phyloP scores from a whole-genome alignment of 2,329 filamentous ascomycete genomes.

The Tolypocladium sp. region DNA sequence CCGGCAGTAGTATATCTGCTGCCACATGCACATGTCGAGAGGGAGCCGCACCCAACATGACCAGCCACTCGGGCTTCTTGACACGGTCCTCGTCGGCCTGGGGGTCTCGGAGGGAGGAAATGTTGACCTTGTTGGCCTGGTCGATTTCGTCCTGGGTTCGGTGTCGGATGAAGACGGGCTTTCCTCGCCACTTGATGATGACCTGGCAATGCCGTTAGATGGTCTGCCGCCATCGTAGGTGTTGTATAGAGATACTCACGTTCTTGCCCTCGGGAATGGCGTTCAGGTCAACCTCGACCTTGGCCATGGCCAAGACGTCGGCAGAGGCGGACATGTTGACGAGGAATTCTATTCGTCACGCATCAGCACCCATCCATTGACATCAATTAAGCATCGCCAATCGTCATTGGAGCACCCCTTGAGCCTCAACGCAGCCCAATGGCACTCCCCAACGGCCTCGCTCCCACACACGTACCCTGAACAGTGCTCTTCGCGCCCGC shows the following conservation, averaged over 20 bases:
- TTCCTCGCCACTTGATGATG: slow-evolving; percentile 99
- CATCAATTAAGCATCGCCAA: not conserved
- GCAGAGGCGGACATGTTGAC: slow-evolving; percentile 99
- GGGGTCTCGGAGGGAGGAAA: slow-evolving; percentile 79
- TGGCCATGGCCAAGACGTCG: slow-evolving; percentile 97
- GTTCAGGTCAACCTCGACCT: slow-evolving; percentile 93
- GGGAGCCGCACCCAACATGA: slow-evolving; percentile 76
- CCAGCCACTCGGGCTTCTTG: slow-evolving; percentile 96
- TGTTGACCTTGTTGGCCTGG: slow-evolving; percentile 82
- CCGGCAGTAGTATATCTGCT: not conserved
- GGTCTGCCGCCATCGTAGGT: slow-evolving; percentile 1
- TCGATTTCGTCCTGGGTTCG: slow-evolving; percentile 88
- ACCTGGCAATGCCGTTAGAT: slow-evolving; percentile 43
- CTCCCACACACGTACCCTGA: slow-evolving; percentile 61
- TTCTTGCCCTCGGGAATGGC: slow-evolving; percentile 99
- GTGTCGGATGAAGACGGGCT: slow-evolving; percentile 99
- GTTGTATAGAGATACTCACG: slow-evolving; percentile 45
- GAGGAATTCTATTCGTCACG: slow-evolving; percentile 69
- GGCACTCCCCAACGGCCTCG: slow-evolving; percentile 8
- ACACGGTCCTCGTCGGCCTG: slow-evolving; percentile 87
- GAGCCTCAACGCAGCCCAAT: slow-evolving; percentile 11
- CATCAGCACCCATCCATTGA: slow-evolving; percentile 18
- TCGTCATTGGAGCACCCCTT: slow-evolving; percentile 3
- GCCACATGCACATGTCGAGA: not conserved
- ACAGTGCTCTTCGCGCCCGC: slow-evolving; percentile 96